A percentile compares a stretch with the other conserved stretches of the same genome.
phyloP scores from a whole-genome alignment of 495 filamentous ascomycete genomes.

The Lepidopterella palustris region DNA sequence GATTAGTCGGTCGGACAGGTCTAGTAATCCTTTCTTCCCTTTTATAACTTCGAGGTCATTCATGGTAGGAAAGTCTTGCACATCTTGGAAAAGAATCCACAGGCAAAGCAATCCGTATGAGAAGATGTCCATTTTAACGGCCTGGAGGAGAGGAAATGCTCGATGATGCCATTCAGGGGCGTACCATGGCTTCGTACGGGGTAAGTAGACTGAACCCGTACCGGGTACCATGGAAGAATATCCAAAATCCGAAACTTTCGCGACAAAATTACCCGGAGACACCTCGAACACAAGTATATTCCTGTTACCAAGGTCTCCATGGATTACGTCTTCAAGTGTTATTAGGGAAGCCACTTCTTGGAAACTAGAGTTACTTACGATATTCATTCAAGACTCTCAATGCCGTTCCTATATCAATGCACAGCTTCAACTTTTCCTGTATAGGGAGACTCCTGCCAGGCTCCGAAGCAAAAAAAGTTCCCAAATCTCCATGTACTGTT shows the following conservation, averaged over 20 bases:
- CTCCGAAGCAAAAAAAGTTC: constrained; percentile 12
- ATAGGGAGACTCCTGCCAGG: constrained; percentile 7
- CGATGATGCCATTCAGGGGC: constrained; percentile 12
- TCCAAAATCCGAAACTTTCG: constrained; percentile 36
- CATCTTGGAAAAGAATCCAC: constrained; percentile 30
- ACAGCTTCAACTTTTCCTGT: constrained; percentile 15
- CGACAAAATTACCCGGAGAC: constrained; percentile 5
- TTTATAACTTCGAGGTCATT: no score
- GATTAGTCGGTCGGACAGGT: no score
- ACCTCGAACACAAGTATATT: constrained; percentile 35
- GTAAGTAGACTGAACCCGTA: neutral
- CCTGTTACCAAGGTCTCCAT: constrained; percentile 36
- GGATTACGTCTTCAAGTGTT: constrained; percentile 25
- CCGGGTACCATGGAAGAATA: constrained; percentile 9
- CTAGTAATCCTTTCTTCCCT: no score
- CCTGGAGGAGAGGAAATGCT: neutral
- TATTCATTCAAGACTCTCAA: constrained; percentile 17
- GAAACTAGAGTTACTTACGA: constrained; percentile 7
- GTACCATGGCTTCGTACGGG: constrained; percentile 1
- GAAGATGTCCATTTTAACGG: constrained; percentile 26
- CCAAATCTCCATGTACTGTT: constrained; percentile 18
- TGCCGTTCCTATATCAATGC: constrained; percentile 15
- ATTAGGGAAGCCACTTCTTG: neutral
- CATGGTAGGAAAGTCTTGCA: no score
- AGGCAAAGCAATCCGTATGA: constrained; percentile 28